A percentile compares a stretch with the other conserved stretches of the same genome.
These are phyloP conservation scores for Claviceps purpurea DNA, from an alignment of 2,329 filamentous ascomycete genomes.

Conservation along the genomic window DNA sequence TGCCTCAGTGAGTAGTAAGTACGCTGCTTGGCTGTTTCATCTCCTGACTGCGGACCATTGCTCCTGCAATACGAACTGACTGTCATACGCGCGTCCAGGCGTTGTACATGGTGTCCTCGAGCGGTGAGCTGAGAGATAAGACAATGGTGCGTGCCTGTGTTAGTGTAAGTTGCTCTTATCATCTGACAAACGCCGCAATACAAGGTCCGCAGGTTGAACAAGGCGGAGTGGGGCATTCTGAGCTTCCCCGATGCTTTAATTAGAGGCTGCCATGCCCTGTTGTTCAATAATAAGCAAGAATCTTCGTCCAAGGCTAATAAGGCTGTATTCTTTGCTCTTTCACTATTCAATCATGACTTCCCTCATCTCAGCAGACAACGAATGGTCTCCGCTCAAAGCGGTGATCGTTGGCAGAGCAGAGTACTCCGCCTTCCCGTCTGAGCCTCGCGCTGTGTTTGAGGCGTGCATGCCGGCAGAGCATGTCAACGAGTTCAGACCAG, in stretches of 20 bases:
- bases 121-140: too few relatives aligned
- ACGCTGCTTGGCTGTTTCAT: neutral
- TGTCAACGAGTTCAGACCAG: constrained; percentile 9
- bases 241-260: neutral
- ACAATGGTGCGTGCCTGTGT: neutral
- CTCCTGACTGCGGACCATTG: neutral
- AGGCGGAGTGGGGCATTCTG: neutral
- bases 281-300: too few relatives aligned
- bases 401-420: constrained; percentile 16
- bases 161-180: neutral
- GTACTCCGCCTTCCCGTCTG: constrained; percentile 13
- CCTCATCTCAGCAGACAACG: constrained; percentile 11
- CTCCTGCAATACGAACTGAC: neutral
- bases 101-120: too few relatives aligned
- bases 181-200: neutral
- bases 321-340: neutral
- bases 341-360: neutral
- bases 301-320: neutral
- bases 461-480: constrained; percentile 9
- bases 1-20: neutral
- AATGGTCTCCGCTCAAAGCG: constrained; percentile 14
- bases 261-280: neutral
- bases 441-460: constrained; percentile 11
- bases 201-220: neutral
- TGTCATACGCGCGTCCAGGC: too few relatives aligned